A percentile compares a stretch with the other conserved stretches of the same genome.
Conservation (phyloP, 2,329 filamentous ascomycete genomes). For the Beauveria australis region DNA sequence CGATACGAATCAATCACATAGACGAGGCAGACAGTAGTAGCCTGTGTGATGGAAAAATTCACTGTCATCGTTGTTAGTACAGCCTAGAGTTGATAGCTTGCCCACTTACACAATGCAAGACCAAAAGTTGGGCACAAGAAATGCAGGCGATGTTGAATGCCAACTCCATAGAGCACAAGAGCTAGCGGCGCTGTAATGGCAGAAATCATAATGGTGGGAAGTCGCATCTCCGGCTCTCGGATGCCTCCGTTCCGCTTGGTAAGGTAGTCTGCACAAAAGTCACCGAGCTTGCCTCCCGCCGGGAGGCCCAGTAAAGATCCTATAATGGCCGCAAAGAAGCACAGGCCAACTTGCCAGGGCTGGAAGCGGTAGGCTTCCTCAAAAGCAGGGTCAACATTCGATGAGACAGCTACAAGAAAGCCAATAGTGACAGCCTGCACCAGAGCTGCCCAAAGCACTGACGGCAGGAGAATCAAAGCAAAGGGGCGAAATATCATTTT, state of each 20-base stretch:
- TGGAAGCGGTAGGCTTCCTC: constrained; percentile 32
- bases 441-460: constrained; percentile 47
- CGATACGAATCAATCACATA: constrained; percentile 44
- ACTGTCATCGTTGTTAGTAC: constrained; percentile 25
- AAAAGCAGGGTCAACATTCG: constrained; percentile 41
- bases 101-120: constrained; percentile 39
- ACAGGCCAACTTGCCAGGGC: constrained; percentile 40
- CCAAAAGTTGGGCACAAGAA: constrained; percentile 51
- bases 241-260: constrained; percentile 47
- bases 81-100: background rate
- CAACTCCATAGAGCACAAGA: constrained; percentile 38
- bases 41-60: constrained; percentile 48
- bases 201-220: constrained; percentile 41
- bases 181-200: constrained; percentile 25
- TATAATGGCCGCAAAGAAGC: constrained; percentile 40
- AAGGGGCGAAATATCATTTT: constrained; percentile 43
- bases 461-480: constrained; percentile 40
- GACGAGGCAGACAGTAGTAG: constrained; percentile 46
- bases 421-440: constrained; percentile 47
- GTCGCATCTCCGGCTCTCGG: constrained; percentile 52
- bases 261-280: constrained; percentile 38
- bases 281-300: constrained; percentile 38
- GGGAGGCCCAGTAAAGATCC: constrained; percentile 42
- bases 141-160: constrained; percentile 36
- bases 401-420: constrained; percentile 46